Percentiles rank a stretch among this genome's conserved stretches.
Evolutionary conservation across 2,329 filamentous ascomycete species (phyloP).

Genomic region (Xylaria sp.): DNA sequence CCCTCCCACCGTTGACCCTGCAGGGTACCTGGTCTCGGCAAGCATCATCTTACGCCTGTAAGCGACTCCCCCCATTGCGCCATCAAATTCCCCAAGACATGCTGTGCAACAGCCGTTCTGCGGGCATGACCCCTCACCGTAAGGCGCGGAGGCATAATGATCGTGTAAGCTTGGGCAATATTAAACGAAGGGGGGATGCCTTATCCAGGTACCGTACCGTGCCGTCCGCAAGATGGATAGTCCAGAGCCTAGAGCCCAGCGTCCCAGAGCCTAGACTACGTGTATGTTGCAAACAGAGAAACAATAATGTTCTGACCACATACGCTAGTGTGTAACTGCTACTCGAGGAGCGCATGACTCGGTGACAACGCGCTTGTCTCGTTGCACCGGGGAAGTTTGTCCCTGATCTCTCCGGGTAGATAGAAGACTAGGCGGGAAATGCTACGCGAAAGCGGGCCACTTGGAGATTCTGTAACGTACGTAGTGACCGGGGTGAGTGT

Average conservation of each 20-base stretch:
- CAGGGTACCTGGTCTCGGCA: constrained; percentile 36
- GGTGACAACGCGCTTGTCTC: constrained; percentile 4
- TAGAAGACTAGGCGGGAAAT: constrained; percentile 26
- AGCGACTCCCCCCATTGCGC: constrained; percentile 30
- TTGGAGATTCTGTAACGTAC: constrained; percentile 43
- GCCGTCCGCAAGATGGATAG: not conserved
- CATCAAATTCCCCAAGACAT: constrained; percentile 31
- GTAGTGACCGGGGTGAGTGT: constrained; percentile 37
- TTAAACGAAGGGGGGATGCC: not conserved
- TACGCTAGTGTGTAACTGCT: not conserved
- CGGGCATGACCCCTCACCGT: constrained; percentile 35
- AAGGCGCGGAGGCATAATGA: constrained; percentile 30
- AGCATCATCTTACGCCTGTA: constrained; percentile 29
- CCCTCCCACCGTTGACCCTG: constrained; percentile 28
- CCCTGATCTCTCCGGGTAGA: constrained; percentile 19
- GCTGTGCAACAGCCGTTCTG: constrained; percentile 31
- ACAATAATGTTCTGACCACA: not conserved
- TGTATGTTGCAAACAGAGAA: constrained; percentile 4
- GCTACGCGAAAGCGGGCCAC: constrained; percentile 36
- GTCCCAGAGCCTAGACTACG: too few relatives aligned
- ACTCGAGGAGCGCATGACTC: constrained; percentile 16
- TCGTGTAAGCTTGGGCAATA: constrained; percentile 8
- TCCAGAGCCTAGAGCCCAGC: not conserved
- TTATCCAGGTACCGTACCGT: not conserved
- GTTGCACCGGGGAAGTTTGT: constrained; percentile 16